Base-by-base conservation (phyloP, 1,139 yeast genomes). In the Suhomyces taliae region DNA sequence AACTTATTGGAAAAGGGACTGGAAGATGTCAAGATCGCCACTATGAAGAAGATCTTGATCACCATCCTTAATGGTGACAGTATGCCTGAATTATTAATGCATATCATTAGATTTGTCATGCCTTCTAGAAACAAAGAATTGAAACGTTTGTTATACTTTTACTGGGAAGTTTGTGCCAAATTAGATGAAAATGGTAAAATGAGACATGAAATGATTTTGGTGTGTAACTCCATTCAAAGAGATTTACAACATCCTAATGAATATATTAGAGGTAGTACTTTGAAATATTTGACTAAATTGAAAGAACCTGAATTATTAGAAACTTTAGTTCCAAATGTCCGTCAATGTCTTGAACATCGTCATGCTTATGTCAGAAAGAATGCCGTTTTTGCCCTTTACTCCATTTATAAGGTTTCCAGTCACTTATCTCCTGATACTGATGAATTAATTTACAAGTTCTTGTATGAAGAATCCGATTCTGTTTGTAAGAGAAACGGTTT, bases 81-180 rank as follows among this genome's bases (percentile, higher is more conserved):
- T 48, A 78, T 93, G 84, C 95, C 97, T n/a, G 96, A 88, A 55
- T 76, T 95, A 58, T 80, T 95, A 70, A 93, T 95, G 99, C 97
- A 91, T 66, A 88, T 95, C 57, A 93, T 95, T 60, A 82, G 99
- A 62, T 95, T 90, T 62, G 95, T 95, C 48, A 90, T 95, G 97
- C 99, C 99, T 19, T 89, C 97, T 19, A 87, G 79, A 61, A 85
- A 85, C 70, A 95, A 93, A 71, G 89, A 86, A 60, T 81, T 95
- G 70, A 95, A 95, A 76, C 93, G 91, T 69, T 77, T 95, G 62
- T 76, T 95, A 56, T 95, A 93, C 64, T 90, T 90, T 63, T 95
- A 95, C 74, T 95, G 99, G 99, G 99, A 95, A 69, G 90, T 91
- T 48, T 95, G 97, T 65, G 96, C 97, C 46, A 95, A 95, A 70